Evolutionary conservation across 768 basidiomycete genomes (phyloP).

Genomic region (Boletus sensibilis): DNA sequence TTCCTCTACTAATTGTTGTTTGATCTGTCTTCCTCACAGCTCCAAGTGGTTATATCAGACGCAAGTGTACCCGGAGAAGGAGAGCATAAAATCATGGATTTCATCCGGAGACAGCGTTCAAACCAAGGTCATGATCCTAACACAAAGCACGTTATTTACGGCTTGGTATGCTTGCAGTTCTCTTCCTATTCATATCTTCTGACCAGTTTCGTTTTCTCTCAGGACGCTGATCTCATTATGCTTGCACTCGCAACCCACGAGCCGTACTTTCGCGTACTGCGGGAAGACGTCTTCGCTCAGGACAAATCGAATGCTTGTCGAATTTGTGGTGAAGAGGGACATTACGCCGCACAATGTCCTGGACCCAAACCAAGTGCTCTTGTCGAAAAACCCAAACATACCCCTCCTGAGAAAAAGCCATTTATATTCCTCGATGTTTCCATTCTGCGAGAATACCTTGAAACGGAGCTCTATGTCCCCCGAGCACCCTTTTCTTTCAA

Average conservation of each 20-base stretch:
- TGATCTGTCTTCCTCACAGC: slow-evolving; percentile 40
- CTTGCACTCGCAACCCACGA: slow-evolving; percentile 96
- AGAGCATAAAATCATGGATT: slow-evolving; percentile 99
- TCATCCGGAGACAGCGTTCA: slow-evolving; percentile 83
- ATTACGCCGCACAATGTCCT: slow-evolving; percentile 94
- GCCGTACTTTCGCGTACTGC: slow-evolving; percentile 94
- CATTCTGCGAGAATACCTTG: slow-evolving; percentile 94
- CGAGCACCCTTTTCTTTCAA: slow-evolving; percentile 80
- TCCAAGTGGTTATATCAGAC: slow-evolving; percentile 96
- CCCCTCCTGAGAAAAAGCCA: slow-evolving; percentile 72
- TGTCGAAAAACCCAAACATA: slow-evolving; percentile 39
- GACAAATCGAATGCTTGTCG: slow-evolving; percentile 79
- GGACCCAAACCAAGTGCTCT: slow-evolving; percentile 67
- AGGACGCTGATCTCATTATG: slow-evolving; percentile 99
- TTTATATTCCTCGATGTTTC: slow-evolving; percentile 99
- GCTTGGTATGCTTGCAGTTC: slow-evolving; percentile 58
- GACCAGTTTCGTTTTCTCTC: slow-evolving; percentile 7
- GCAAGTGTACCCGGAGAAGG: slow-evolving; percentile 97
- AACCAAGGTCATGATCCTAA: slow-evolving; percentile 93
- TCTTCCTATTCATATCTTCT: not conserved
- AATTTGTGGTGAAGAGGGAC: slow-evolving; percentile 92
- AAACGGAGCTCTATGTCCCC: slow-evolving; percentile 89
- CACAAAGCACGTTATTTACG: slow-evolving; percentile 95
- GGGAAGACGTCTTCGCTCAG: slow-evolving; percentile 96
- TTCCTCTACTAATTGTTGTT: not conserved